Evolutionary conservation across 139 green algal species (phyloP), one percentile per base, ranked within the genome.

Genomic region (Microglena sp.): DNA sequence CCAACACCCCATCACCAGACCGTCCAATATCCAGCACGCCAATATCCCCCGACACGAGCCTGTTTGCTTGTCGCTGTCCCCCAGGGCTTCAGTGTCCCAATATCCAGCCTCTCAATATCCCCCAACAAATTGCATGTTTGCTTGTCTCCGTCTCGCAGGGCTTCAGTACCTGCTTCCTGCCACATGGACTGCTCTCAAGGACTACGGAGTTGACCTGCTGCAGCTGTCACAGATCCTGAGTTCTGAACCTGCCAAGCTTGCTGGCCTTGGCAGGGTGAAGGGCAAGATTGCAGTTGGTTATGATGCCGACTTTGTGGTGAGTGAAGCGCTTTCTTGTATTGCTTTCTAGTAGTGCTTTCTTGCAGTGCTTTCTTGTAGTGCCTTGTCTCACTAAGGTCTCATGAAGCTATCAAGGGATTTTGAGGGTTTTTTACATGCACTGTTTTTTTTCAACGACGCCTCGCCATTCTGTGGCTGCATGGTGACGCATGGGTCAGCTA

Each of bases 291-390:
- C 35, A 5, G 26, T 66, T 0, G 89, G 87, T 1, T 83, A 82
- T 55, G 87, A 96, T 55, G 92, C 90, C 0, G 92, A 97, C 71
- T 53, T 97, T 5, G 83, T 96, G 64, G 89, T 94, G 50, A 69
- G 73, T 45, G 22, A 27, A 27, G 34, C 1, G 32, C 26, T 34
- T 29, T n/a, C 5, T 6, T 62, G 7, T 62, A 6, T 6, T 44
- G 27, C 18, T 43, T 18, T 24, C 5, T 29, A 36, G 55, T 29
- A 50, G 40, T 50, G 40, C n/a, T n/a, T n/a, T n/a, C n/a, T n/a
- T n/a, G 11, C 40, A 11, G 11, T 15, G 40, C 40, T 50, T 50
- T 50, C 40, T 24, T 50, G 11, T 50, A 24, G 15, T 15, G 40
- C 11, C 40, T 50, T 11, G 40, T 11, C 15, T 50, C 11, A 50